These are phyloP conservation scores for Trichoderma simmonsii DNA, from an alignment of 2,329 filamentous ascomycete species.

Conservation along the genomic window DNA sequence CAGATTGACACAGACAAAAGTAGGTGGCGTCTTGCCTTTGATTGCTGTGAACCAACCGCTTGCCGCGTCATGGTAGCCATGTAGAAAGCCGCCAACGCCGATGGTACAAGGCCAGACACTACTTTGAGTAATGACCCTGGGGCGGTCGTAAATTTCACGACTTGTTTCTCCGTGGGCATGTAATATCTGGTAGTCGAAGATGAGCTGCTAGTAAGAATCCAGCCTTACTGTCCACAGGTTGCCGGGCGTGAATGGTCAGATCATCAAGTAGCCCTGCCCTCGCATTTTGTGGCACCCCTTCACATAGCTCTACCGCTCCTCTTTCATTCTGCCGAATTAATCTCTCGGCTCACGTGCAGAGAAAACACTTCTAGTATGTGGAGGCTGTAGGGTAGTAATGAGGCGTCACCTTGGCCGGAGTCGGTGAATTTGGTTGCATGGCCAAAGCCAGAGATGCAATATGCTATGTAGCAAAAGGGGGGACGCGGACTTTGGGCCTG, in stretches of 20 bases:
- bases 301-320: background rate
- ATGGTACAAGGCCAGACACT: no score
- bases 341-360: background rate
- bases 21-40: constrained; percentile 9
- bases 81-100: background rate
- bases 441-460: background rate
- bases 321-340: background rate
- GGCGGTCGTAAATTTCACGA: background rate
- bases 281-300: background rate
- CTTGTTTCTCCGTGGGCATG: background rate
- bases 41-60: background rate
- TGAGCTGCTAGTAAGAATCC: background rate
- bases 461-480: background rate
- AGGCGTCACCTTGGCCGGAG: background rate
- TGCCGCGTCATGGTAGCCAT: background rate
- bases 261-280: background rate
- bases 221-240: background rate
- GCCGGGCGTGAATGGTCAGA: background rate
- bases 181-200: background rate
- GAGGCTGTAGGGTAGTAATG: background rate
- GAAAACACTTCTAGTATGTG: background rate
- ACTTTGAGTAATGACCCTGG: background rate
- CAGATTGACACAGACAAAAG: background rate
- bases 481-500: background rate
- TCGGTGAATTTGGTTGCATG: constrained; percentile 1